Evolutionary conservation across 306 rosid species (phyloP), one percentile per base, ranked within the genome.

Genomic region (Cicer judaicum): DNA sequence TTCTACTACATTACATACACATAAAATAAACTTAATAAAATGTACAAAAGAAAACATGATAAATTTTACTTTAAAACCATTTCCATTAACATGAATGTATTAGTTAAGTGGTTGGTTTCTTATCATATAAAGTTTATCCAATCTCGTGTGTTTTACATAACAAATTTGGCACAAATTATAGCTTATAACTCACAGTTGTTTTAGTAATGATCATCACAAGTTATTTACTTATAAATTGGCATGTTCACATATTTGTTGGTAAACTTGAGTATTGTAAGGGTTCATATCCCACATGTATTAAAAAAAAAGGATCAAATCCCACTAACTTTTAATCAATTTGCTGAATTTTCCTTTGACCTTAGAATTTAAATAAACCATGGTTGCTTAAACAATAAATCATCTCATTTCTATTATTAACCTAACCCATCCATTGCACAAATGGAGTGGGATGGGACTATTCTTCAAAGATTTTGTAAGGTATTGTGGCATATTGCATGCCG

Each of bases 371-470:
- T 12, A 15, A 68, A 44, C 10, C 61, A 64, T 5, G 75, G 74
- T 76, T 55, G 65, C 74, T 81, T 64, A 44, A 12, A 7, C 42
- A 55, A 55, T 19, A 75, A 64, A 70, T 29, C 2, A 75, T 7
- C 48, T 16, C 16, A 75, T 63, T 64, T 46, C 56, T 64, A 71
- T 55, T 52, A 70, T n/a, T 15, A 70, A 44, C 36, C 15, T n/a
- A 18, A 55, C 55, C 70, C 59, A 43, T 10, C 62, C 56, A 54
- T 68, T 29, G 50, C 66, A 68, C 53, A 52, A 47, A 46, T 12
- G 4, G 12, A 10, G 41, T 10, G 64, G 10, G 53, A 39, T 19
- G 36, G 39, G 24, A 34, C 42, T 56, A 6, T 16, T 38, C 34
- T 29, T 29, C 34, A 29, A 29, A 29, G 34, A 29, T 3, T 29